Evolutionary conservation across 805 yeast genomes (phyloP), one percentile per base, ranked within the genome.

Genomic region (Maudiozyma bulderi): DNA sequence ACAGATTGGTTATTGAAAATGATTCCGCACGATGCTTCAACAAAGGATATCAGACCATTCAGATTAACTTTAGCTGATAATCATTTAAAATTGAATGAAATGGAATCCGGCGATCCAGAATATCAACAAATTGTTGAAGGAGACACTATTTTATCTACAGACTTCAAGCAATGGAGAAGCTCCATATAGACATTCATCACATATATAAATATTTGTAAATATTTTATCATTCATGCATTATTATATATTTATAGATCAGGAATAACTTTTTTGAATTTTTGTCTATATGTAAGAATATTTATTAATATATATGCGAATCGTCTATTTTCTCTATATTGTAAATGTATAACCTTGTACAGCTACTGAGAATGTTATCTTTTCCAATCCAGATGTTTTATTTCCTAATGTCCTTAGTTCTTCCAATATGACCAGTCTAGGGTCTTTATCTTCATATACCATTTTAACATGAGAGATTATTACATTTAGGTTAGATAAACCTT

Each of bases 1-100:
- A 70, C 87, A 47, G 87, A 86, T 50, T 89, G 96, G 96, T 62
- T 91, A 34, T 71, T 71, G 40, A 73, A 73, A 26, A 66, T 67
- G 28, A 69, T 83, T 15, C 83, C 86, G 10, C 69, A 72, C 31
- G 77, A 77, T 41, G 80, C 47, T n/a, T 2, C 29, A 9, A 75
- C 78, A 1, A 79, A 76, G 72, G 33, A 30, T 10, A 70, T 74
- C 49, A 66, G 81, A 51, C 72, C 74, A n/a, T 86, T 75, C 59
- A 80, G 78, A 54, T 75, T 83, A 1, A 67, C 55, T 4, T 60
- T 70, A 8, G 74, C 77, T 32, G 74, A 77, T 47, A 71, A 80
- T 26, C 74, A 84, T 47, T 67, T 75, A 14, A 67, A 84, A 53
- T 64, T 67, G 9, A 78, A 77, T 55, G 71, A 82, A 46, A 54